Base-by-base conservation (phyloP, 2,329 filamentous ascomycete species). In the Sclerotinia borealis region DNA sequence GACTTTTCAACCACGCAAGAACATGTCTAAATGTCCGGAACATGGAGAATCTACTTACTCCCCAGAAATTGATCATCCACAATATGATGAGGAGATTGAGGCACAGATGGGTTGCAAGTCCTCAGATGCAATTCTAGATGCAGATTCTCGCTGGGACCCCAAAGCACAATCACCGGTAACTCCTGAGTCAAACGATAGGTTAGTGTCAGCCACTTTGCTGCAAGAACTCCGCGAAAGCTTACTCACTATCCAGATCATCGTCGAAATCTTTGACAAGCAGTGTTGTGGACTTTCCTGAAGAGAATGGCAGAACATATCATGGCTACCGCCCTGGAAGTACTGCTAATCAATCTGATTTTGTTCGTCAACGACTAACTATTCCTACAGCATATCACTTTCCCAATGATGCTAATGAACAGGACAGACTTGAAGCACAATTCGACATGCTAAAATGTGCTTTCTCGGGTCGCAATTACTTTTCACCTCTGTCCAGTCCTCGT, bases 341-440 rank as follows among this genome's bases (percentile, higher is more conserved):
- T 36, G 36, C 27, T 63, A 39, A 59, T 13, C 19, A 15, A 4
- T n/a, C 25, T 7, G 2, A 9, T 15, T 22, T 6, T 41, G 4
- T 22, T 50, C 4, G 1, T 9, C 25, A 52, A 11, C 34, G 13
- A 17, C 58, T 60, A 13, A 60, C 61, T 8, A 60, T 19, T n/a
- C 15, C 43, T 36, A 34, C 48, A 71, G 70, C 67, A 41, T 73
- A 73, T 52, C 64, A 64, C 41, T 73, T 71, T 64, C 80, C 80
- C n/a, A 82, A 82, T 68, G 80, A 82, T 68, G 75, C 79, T 61
- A 73, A 75, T 65, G 81, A 83, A 69, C 70, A 77, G n/a, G 79
- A 81, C 64, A 77, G 81, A 19, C 74, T 82, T 41, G 79, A 83
- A 59, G 71, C 78, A 67, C 80, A 81, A 67, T 78, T 81, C 68